A percentile compares a stretch with the other conserved stretches of the same genome.
These are phyloP conservation scores for Zea luxurians DNA, from an alignment of 176 grass and related monocot genomes.

Conservation along the genomic window DNA sequence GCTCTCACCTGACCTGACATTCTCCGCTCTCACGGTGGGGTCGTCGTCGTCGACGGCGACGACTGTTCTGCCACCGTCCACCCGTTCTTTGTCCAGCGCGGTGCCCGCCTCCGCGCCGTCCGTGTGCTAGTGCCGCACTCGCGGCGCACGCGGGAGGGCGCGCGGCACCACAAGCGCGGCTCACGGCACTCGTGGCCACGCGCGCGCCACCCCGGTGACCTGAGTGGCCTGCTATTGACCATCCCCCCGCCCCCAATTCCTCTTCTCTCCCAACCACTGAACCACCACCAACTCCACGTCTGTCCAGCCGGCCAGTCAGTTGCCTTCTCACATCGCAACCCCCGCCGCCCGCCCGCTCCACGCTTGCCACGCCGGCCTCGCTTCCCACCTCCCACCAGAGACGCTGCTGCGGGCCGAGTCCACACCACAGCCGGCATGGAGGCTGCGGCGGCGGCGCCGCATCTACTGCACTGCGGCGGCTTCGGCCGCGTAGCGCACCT, in stretches of 20 bases:
- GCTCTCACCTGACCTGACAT: too few relatives aligned
- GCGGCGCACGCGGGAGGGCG: background rate
- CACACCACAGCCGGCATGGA: conserved; percentile 46
- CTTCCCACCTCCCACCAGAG: background rate
- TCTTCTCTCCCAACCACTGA: background rate
- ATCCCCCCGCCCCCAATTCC: background rate
- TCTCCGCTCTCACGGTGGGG: background rate
- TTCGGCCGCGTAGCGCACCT: conserved; percentile 45
- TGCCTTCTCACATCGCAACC: background rate
- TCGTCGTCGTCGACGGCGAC: background rate
- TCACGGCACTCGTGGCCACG: conserved; percentile 26
- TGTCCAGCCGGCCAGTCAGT: background rate
- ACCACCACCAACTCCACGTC: background rate
- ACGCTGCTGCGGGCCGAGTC: background rate
- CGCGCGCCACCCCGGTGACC: background rate
- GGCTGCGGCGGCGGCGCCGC: conserved; percentile 46
- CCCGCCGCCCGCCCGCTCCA: background rate
- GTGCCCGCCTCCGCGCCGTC: conserved; percentile 27
- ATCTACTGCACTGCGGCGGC: conserved; percentile 65
- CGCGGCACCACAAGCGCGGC: background rate
- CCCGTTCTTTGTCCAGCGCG: background rate
- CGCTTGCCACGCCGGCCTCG: background rate
- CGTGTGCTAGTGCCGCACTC: background rate
- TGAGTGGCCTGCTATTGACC: background rate
- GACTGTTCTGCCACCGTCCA: background rate